Evolutionary conservation across 2,329 filamentous ascomycete species (phyloP).

Genomic region (Rhynchosporium agropyri): DNA sequence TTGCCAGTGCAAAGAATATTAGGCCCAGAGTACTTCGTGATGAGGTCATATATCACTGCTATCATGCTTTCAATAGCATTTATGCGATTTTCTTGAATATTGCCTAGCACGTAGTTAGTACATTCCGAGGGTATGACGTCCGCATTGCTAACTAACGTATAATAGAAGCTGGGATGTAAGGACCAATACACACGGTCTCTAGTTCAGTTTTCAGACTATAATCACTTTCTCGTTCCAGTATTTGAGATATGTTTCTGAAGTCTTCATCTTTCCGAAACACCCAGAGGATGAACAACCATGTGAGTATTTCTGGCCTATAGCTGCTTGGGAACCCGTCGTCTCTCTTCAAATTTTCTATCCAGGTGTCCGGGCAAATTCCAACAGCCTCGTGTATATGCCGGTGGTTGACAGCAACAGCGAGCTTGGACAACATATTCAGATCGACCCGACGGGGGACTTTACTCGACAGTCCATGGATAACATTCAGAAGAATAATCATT

Average conservation of each 20-base stretch:
- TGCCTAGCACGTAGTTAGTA: constrained; percentile 15
- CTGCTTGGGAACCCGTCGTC: constrained; percentile 12
- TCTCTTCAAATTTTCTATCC: constrained; percentile 28
- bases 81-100: constrained; percentile 15
- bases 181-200: neutral
- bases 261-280: constrained; percentile 24
- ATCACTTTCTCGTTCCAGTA: constrained; percentile 21
- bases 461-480: constrained; percentile 28
- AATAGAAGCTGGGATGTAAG: constrained; percentile 22
- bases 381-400: constrained; percentile 24
- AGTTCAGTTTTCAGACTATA: constrained; percentile 19
- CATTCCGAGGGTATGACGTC: neutral
- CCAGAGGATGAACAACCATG: constrained; percentile 27
- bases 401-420: constrained; percentile 25
- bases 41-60: constrained; percentile 14
- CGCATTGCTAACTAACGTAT: constrained; percentile 16
- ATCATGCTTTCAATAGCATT: constrained; percentile 14
- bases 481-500: constrained; percentile 30
- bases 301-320: constrained; percentile 17
- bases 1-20: constrained; percentile 13
- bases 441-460: constrained; percentile 29
- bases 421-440: constrained; percentile 24
- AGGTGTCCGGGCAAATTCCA: constrained; percentile 25
- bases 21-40: constrained; percentile 16
- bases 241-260: constrained; percentile 21